Evolutionary conservation across 352 stramenopile genomes (phyloP), one percentile per base, ranked within the genome.

Genomic region (Phytopythium mirpurense): DNA sequence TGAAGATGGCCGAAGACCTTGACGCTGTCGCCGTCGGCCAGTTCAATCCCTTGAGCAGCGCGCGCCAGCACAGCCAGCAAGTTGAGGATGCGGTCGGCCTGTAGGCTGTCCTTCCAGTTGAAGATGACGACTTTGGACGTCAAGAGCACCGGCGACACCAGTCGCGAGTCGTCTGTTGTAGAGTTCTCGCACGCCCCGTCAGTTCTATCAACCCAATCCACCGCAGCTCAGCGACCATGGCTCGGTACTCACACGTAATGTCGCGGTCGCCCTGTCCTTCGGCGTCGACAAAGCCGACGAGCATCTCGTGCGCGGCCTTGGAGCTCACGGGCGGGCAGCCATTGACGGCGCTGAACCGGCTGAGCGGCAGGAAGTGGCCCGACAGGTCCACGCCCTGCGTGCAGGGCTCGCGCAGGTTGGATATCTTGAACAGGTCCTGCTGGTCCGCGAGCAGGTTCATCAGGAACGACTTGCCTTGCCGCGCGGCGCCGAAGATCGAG

Each of bases 1-100:
- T 95, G 84, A 11, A 95, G 75, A 62, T 95, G 84, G 5, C 84
- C 84, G 63, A 95, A 95, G 36, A 93, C 80, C 64, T 93, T 93
- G 19, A 70, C 73, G 38, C 75, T 85, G 51, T 89, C 83, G 49
- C 74, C 78, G 37, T 91, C 80, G 2, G 72, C 67, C 2, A 93
- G 64, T 35, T 95, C 84, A 52, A 95, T 88, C 12, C 83, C 83
- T 51, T 93, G 82, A 0, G 84, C 84, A 15, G 84, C 84, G 41
- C 83, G 76, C 5, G 84, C 78, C 4, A 95, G 57, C 3, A 95
- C 84, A 0, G 82, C 84, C 31, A 95, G 62, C 32, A 95, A 29
- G 29, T 95, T 95, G 21, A 95, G 66, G 57, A 95, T 95, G 19
- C 84, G 81, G 26, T 95, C 84, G 1, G 81, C 76, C 44, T 95